Percentiles rank a stretch among this genome's conserved stretches.
Conservation (phyloP, 2,329 filamentous ascomycete species). For the Tolypocladium cylindrosporum region DNA sequence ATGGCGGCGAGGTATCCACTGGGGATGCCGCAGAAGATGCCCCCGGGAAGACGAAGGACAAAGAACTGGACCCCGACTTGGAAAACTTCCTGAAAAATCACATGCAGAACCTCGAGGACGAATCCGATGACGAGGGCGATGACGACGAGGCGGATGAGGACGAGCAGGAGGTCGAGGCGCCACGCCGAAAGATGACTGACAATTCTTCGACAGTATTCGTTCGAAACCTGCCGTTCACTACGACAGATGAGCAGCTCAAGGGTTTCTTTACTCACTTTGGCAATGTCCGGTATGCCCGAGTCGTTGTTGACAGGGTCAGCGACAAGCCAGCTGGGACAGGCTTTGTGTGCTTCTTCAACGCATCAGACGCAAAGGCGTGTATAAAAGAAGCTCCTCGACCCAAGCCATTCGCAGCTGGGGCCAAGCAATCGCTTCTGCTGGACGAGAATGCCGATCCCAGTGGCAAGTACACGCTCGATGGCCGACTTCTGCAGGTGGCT, state of each 20-base stretch:
- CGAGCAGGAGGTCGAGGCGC: constrained; percentile 26
- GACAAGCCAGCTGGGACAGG: constrained; percentile 85
- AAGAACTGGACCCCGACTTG: constrained; percentile 33
- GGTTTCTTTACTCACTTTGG: constrained; percentile 85
- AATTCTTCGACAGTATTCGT: constrained; percentile 79
- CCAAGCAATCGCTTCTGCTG: constrained; percentile 76
- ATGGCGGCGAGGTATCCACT: constrained; percentile 17
- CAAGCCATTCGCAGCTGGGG: constrained; percentile 32
- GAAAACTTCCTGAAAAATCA: constrained; percentile 49
- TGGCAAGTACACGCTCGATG: constrained; percentile 83
- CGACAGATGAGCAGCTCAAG: constrained; percentile 71
- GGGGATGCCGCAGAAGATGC: constrained; percentile 17
- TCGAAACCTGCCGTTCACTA: constrained; percentile 86
- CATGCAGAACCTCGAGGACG: constrained; percentile 47
- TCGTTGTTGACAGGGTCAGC: constrained; percentile 79
- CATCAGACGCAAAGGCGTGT: constrained; percentile 66
- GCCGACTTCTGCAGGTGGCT: constrained; percentile 74
- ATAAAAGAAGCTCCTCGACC: constrained; percentile 62
- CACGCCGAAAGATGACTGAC: constrained; percentile 35
- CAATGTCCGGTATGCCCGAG: constrained; percentile 76
- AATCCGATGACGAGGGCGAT: constrained; percentile 40
- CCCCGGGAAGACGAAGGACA: constrained; percentile 26
- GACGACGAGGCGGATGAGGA: constrained; percentile 30
- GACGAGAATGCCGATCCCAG: constrained; percentile 73
- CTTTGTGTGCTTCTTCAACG: constrained; percentile 85